These are phyloP conservation scores for Malassezia psittaci DNA, from an alignment of 1,284 basidiomycete species.

Conservation along the genomic window DNA sequence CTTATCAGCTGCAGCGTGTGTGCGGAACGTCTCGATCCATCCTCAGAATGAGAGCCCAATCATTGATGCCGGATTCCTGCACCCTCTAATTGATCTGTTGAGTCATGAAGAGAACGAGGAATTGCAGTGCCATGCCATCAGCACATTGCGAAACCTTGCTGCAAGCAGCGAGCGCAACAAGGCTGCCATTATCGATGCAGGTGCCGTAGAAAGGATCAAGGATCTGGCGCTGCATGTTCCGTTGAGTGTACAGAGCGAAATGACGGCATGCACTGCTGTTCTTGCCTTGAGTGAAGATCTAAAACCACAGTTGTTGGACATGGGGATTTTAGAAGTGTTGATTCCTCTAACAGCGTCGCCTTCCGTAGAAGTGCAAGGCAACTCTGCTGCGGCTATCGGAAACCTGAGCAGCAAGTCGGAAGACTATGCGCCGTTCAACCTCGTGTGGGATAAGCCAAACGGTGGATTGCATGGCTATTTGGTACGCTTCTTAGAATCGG, in stretches of 20 bases:
- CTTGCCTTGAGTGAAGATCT: conserved; percentile 45
- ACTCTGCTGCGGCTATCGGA: conserved; percentile 91
- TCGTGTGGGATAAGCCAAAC: conserved; percentile 94
- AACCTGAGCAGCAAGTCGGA: conserved; percentile 87
- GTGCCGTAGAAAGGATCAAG: conserved; percentile 95
- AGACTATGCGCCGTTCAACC: conserved; percentile 94
- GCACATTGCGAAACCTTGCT: conserved; percentile 88
- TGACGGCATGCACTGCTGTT: conserved; percentile 91
- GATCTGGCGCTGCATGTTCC: conserved; percentile 90
- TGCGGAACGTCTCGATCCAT: conserved; percentile 97
- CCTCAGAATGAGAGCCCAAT: conserved; percentile 98
- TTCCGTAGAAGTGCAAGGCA: conserved; percentile 96
- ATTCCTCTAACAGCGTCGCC: conserved; percentile 92
- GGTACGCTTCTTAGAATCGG: conserved; percentile 80
- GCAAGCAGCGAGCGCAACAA: conserved; percentile 98
- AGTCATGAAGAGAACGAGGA: conserved; percentile 99
- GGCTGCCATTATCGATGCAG: conserved; percentile 92
- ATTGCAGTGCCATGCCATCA: conserved; percentile 99
- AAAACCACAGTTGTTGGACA: conserved; percentile 62
- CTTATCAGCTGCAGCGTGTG: conserved; percentile 93
- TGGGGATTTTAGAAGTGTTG: conserved; percentile 95
- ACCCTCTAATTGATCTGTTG: conserved; percentile 87
- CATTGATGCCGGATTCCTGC: conserved; percentile 93
- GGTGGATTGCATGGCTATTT: conserved; percentile 94
- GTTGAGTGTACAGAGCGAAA: conserved; percentile 94